Conservation (phyloP, 2,329 filamentous ascomycete species). For the Apiospora arundinis region DNA sequence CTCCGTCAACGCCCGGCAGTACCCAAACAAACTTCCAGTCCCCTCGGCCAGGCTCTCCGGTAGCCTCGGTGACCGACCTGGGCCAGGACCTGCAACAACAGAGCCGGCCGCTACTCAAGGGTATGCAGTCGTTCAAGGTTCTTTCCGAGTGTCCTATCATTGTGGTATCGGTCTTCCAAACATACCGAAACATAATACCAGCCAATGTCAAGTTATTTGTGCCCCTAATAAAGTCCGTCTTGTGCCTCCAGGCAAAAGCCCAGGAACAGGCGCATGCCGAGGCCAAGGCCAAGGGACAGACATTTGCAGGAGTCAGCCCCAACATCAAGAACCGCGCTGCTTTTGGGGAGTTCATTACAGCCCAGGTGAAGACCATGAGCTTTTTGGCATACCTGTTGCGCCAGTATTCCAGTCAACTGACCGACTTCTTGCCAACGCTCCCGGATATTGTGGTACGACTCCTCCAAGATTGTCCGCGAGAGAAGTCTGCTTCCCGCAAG, state of each 20-base stretch:
- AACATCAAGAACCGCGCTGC: slow-evolving; percentile 92
- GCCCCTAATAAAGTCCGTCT: slow-evolving; percentile 88
- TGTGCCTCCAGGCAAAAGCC: slow-evolving; percentile 87
- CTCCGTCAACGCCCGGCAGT: slow-evolving; percentile 71
- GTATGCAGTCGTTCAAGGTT: slow-evolving; percentile 99
- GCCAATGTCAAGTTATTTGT: slow-evolving; percentile 92
- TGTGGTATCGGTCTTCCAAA: slow-evolving; percentile 96
- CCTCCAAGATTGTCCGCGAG: slow-evolving; percentile 90
- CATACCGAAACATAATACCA: slow-evolving; percentile 79
- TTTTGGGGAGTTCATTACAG: slow-evolving; percentile 97
- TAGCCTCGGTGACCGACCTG: slow-evolving; percentile 80
- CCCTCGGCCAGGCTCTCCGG: slow-evolving; percentile 87
- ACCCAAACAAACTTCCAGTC: slow-evolving; percentile 80
- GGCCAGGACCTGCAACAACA: slow-evolving; percentile 83
- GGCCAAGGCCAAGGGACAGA: slow-evolving; percentile 76
- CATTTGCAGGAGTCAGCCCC: slow-evolving; percentile 92
- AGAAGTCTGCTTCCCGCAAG: slow-evolving; percentile 92
- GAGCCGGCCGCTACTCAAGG: slow-evolving; percentile 80
- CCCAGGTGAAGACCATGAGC: slow-evolving; percentile 99
- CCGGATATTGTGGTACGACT: slow-evolving; percentile 90
- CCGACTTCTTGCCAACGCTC: slow-evolving; percentile 84
- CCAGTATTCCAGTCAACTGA: slow-evolving; percentile 84
- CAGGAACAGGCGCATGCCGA: slow-evolving; percentile 92
- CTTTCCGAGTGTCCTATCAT: slow-evolving; percentile 98
- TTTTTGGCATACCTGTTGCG: slow-evolving; percentile 92